Conservation (phyloP, 169 alveolate genomes). For the Plasmodium billcollinsi region DNA sequence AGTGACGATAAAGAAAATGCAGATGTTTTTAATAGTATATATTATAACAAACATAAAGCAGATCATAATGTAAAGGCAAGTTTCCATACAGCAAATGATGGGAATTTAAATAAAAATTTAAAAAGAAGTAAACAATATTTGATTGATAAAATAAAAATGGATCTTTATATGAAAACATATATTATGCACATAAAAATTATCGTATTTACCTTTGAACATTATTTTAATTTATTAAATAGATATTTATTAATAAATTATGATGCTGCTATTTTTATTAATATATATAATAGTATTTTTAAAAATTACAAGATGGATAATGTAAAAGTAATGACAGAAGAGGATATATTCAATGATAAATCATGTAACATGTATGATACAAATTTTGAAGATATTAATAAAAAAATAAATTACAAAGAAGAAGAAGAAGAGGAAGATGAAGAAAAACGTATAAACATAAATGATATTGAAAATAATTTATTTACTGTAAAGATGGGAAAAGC, state of each 20-base stretch:
- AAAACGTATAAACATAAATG: conserved; percentile 31
- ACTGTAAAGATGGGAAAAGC: conserved; percentile 19
- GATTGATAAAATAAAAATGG: conserved; percentile 39
- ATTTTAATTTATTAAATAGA: conserved; percentile 60
- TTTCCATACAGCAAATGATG: not conserved
- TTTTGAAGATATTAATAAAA: conserved; percentile 55
- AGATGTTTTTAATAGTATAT: not conserved
- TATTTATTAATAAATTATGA: conserved; percentile 64
- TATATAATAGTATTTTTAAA: conserved; percentile 72
- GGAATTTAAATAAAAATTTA: not conserved
- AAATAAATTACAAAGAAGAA: conserved; percentile 46
- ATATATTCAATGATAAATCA: conserved; percentile 15
- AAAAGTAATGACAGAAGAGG: conserved; percentile 55
- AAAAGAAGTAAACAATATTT: conserved; percentile 18
- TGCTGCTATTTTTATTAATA: conserved; percentile 36
- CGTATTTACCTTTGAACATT: conserved; percentile 70
- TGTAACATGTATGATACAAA: conserved; percentile 37
- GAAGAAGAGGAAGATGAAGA: conserved; percentile 30
- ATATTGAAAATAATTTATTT: conserved; percentile 49
- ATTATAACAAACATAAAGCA: not conserved
- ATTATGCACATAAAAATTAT: conserved; percentile 73
- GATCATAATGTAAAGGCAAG: not conserved
- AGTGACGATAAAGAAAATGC: not conserved
- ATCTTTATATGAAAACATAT: conserved; percentile 61
- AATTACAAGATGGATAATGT: conserved; percentile 33